Evolutionary conservation across 73 alveolate genomes (phyloP).

Genomic region (Paraurostyla sp.): DNA sequence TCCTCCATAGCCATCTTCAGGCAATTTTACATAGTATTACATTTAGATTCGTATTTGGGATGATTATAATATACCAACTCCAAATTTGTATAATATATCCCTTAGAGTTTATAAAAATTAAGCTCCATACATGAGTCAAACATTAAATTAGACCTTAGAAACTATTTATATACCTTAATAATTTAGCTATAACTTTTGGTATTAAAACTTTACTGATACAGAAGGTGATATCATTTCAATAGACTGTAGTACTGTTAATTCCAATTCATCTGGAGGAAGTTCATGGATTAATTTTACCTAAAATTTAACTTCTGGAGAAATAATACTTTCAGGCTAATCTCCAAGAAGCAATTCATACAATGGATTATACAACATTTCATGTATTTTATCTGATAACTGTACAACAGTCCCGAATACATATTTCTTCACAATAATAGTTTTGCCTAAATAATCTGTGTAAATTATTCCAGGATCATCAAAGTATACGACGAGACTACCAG

Average conservation of each 20-base stretch:
- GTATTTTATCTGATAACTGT: too few relatives aligned
- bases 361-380: too few relatives aligned
- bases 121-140: neutral
- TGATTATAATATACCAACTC: neutral
- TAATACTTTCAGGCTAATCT: too few relatives aligned
- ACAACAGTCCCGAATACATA: too few relatives aligned
- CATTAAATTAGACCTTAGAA: neutral
- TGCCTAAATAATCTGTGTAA: too few relatives aligned
- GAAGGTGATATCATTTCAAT: constrained; percentile 20
- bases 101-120: neutral
- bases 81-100: neutral
- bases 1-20: constrained; percentile 11
- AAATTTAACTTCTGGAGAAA: neutral
- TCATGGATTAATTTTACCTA: neutral
- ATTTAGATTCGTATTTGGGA: neutral
- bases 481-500: too few relatives aligned
- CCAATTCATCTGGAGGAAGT: neutral
- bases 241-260: neutral
- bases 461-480: too few relatives aligned
- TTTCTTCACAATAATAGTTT: too few relatives aligned
- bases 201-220: constrained; percentile 18
- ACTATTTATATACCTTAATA: neutral
- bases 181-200: constrained; percentile 8
- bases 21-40: neutral
- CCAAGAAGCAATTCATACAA: too few relatives aligned